Evolutionary conservation across 768 basidiomycete genomes (phyloP), one percentile per base, ranked within the genome.

Genomic region (Asterophora parasitica): DNA sequence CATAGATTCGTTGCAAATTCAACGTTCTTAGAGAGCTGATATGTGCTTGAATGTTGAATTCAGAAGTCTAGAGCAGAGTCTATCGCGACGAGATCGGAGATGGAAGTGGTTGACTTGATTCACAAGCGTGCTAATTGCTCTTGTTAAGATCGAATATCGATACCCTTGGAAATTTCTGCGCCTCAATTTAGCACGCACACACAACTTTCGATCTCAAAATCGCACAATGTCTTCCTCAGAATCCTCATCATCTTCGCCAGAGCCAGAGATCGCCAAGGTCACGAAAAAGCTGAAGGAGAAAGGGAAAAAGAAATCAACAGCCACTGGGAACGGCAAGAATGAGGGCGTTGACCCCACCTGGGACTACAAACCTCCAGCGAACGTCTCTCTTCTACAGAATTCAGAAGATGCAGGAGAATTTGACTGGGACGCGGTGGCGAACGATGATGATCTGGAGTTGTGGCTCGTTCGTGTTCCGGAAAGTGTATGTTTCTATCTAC

Each of bases 401-500:
- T 54, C 63, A 17, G 65, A 67, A 11, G 76, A 83, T 48, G 68
- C 70, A 1, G 74, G 69, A 2, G 70, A 73, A 2, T 85, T 85
- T 55, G 86, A 88, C 55, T 89, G 85, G 85, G 83, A 84, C 48
- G 64, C 68, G 5, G 51, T 90, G 4, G 70, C 77, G 9, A 58
- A 72, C 2, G 64, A 76, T 42, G 73, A 83, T 20, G 77, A 88
- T 49, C 56, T 79, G 8, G 86, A 90, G 54, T 55, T 90, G 7
- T 88, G 85, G 78, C 65, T 88, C 10, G 74, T 89, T 30, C 77
- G 87, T 9, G 76, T 81, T 12, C 87, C 87, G 17, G 78, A 82
- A 10, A 73, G 73, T 32, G 87, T 88, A 59, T 50, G 83, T 69
- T 11, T 16, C 20, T n/a, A 17, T 36, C 15, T 46, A 8, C 7